Evolutionary conservation across 768 basidiomycete species (phyloP).

Genomic region (Chalciporus piperatus): DNA sequence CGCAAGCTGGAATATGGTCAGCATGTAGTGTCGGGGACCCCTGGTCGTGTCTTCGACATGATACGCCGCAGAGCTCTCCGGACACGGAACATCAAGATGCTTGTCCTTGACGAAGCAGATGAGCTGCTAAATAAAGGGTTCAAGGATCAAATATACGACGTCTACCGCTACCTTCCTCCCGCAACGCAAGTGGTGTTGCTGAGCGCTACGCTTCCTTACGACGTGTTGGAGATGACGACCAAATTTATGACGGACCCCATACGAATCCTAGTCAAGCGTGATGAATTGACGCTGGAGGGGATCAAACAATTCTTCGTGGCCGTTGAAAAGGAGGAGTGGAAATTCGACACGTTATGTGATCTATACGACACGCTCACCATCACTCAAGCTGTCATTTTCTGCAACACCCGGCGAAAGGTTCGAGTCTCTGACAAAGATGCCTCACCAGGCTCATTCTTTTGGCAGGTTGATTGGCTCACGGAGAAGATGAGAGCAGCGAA

Average conservation of each 20-base stretch:
- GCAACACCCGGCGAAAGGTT: conserved; percentile 96
- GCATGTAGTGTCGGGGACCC: conserved; percentile 96
- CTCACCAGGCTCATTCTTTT: conserved; percentile 9
- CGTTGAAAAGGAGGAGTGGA: conserved; percentile 99
- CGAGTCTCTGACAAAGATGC: conserved; percentile 11
- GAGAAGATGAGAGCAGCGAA: conserved; percentile 99
- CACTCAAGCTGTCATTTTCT: conserved; percentile 99
- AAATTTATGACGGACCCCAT: conserved; percentile 99
- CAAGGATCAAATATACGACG: conserved; percentile 99
- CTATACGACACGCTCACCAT: conserved; percentile 98
- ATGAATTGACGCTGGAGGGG: conserved; percentile 94
- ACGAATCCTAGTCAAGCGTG: conserved; percentile 97
- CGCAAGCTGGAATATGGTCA: conserved; percentile 96
- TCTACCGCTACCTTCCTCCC: conserved; percentile 95
- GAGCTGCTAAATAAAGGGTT: conserved; percentile 97
- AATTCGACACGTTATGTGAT: conserved; percentile 96
- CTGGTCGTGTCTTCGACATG: conserved; percentile 99
- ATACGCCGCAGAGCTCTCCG: conserved; percentile 90
- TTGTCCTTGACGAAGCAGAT: conserved; percentile 92
- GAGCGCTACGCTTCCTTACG: conserved; percentile 93
- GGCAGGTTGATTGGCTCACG: conserved; percentile 93
- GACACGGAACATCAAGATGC: conserved; percentile 98
- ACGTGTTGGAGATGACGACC: conserved; percentile 98
- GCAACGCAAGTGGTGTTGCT: conserved; percentile 96
- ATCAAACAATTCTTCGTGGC: conserved; percentile 98